Base-by-base conservation (phyloP, 2,329 filamentous ascomycete species). In the Periconia digitata region DNA sequence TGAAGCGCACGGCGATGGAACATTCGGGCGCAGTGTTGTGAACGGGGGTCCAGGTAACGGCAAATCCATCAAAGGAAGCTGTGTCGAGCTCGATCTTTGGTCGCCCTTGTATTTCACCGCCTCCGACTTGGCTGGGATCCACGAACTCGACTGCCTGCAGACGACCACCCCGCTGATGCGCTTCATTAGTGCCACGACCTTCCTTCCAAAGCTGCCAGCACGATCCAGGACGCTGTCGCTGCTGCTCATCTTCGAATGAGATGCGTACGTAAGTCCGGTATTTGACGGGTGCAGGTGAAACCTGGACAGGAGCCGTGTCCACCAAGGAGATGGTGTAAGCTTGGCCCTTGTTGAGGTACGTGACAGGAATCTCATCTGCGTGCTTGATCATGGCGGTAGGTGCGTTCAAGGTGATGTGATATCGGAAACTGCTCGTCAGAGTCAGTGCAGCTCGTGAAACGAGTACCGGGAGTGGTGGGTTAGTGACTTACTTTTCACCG, bases 171-270 rank as follows among this genome's bases (percentile, higher is more conserved):
- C 92, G 81, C 69, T 96, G 91, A 63, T 97, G 92, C 2, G 92
- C 91, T 76, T 99, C 94, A 57, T 91, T 96, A 2, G 87, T 90
- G n/a, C 94, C 94, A 47, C 94, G 84, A 0, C 92, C 92, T 73
- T 97, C 94, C 69, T 97, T 97, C 94, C 90, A 95, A 36, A 94
- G 76, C 73, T 89, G 89, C 91, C 91, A 95, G 68, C 90, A 95
- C 12, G 86, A 80, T 16, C 84, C 84, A 1, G 91, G 92, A 58
- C 89, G 89, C 62, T 86, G 84, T 53, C 92, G 82, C 70, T 97
- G 94, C 67, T 95, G 87, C 53, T 96, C 91, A 54, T 99, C 94
- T 68, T 99, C 92, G 63, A 97, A 99, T 0, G 92, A 96, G 40
- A 99, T 86, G n/a, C 94, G 87, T 40, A 99, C 83, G 67, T 87